These are phyloP conservation scores for Herpomyces periplanetae DNA, from an alignment of 2,329 filamentous ascomycete genomes.

Conservation along the genomic window DNA sequence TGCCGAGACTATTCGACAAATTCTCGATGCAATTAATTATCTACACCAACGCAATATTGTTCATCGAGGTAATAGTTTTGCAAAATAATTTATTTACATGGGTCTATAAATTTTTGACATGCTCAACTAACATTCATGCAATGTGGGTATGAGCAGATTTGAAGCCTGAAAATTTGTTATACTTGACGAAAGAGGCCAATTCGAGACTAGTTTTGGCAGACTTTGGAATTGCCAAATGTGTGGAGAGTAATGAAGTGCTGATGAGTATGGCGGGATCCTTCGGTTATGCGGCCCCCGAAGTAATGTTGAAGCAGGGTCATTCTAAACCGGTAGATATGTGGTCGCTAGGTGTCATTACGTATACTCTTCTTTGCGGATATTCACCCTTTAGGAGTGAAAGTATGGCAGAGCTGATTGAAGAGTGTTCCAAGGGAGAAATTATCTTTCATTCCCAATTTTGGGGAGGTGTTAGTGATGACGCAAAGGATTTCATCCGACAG, in stretches of 20 bases:
- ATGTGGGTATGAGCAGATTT: slow-evolving; percentile 20
- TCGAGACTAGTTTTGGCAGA: slow-evolving; percentile 77
- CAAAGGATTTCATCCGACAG: slow-evolving; percentile 60
- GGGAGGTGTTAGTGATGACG: slow-evolving; percentile 81
- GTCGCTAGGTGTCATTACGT: slow-evolving; percentile 94
- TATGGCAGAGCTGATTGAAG: slow-evolving; percentile 61
- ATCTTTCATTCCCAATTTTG: slow-evolving; percentile 94
- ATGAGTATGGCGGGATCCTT: slow-evolving; percentile 97
- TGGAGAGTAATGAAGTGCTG: slow-evolving; percentile 58
- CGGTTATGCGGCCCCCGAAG: slow-evolving; percentile 81
- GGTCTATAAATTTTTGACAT: slow-evolving; percentile 2
- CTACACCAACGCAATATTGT: slow-evolving; percentile 81
- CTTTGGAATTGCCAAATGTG: slow-evolving; percentile 93
- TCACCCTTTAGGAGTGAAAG: slow-evolving; percentile 90
- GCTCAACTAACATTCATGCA: neutral
- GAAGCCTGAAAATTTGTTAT: slow-evolving; percentile 88
- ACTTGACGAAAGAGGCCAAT: slow-evolving; percentile 32
- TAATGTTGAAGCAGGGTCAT: slow-evolving; percentile 90
- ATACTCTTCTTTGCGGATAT: slow-evolving; percentile 88
- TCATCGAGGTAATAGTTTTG: slow-evolving; percentile 26
- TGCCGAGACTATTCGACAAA: slow-evolving; percentile 70
- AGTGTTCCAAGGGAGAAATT: slow-evolving; percentile 45
- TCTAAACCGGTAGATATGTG: slow-evolving; percentile 98
- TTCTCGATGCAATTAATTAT: slow-evolving; percentile 70
- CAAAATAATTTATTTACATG: neutral